phyloP scores from a whole-genome alignment of 208 protist genomes.

The Leishmania tarentolae region DNA sequence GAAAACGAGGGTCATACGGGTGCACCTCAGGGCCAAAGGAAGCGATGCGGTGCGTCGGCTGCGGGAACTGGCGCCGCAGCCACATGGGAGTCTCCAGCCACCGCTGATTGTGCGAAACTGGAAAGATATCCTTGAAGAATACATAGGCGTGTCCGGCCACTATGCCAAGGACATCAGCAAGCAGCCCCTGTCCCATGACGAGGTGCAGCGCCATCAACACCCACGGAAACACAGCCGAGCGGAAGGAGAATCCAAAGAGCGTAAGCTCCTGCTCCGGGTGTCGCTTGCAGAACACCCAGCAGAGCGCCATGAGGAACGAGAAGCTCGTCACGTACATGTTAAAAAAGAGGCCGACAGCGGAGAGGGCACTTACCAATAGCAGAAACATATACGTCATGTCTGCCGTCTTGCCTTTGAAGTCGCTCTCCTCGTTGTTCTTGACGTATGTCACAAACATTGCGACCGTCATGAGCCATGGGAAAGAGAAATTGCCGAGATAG shows the following conservation, averaged over 20 bases:
- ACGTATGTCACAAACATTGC: conserved; percentile 81
- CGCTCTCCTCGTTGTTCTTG: conserved; percentile 73
- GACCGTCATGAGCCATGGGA: conserved; percentile 78
- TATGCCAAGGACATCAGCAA: conserved; percentile 75
- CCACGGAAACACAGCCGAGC: conserved; percentile 83
- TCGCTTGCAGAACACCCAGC: conserved; percentile 92
- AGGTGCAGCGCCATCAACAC: conserved; percentile 77
- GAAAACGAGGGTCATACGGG: conserved; percentile 40
- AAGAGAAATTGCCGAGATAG: conserved; percentile 83
- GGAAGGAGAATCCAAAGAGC: conserved; percentile 83
- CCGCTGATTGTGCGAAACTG: conserved; percentile 54
- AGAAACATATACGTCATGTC: conserved; percentile 83
- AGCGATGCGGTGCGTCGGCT: conserved; percentile 18
- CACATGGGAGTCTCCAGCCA: conserved; percentile 61
- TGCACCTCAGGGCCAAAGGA: conserved; percentile 30
- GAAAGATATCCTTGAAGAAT: conserved; percentile 81
- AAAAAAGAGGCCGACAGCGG: conserved; percentile 38
- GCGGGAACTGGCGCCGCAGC: conserved; percentile 43
- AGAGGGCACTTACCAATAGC: conserved; percentile 42
- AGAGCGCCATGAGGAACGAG: conserved; percentile 72
- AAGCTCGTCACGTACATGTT: conserved; percentile 57
- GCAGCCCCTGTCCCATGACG: conserved; percentile 51
- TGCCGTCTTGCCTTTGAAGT: conserved; percentile 76
- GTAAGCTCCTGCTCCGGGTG: conserved; percentile 58
- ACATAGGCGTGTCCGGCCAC: conserved; percentile 73